Base-by-base conservation (phyloP, 2,329 filamentous ascomycete species). In the Aspergillus luchuensis region DNA sequence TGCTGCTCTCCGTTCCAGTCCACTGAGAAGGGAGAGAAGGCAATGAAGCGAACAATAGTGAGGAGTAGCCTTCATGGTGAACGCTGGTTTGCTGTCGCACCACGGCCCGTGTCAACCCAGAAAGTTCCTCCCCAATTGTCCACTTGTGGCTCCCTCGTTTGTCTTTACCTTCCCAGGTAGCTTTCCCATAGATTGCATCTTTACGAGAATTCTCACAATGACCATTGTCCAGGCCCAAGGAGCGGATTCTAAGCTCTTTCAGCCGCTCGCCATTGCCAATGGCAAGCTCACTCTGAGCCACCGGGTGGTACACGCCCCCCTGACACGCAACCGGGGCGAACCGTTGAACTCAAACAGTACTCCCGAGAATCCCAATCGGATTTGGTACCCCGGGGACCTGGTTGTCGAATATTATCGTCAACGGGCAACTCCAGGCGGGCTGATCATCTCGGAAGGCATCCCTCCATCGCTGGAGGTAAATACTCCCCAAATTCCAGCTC, bases 301-400 rank as follows among this genome's bases (percentile, higher is more conserved):
- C 65, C 80, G 84, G 56, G 72, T 86, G 23, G 74, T 83, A 48
- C 69, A 82, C 64, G 81, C 83, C 1, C 81, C 85, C 2, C 70
- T 86, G 58, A 86, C 84, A 5, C 79, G 84, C 17, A 82, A 82
- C 65, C 79, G 84, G 25, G 81, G 81, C 17, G 80, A 78, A 5
- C 82, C 83, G 3, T 56, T 79, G 39, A 77, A 76, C 10, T 63
- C 73, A 11, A 67, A 72, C 7, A 81, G 78, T 30, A 82, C 78
- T 0, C 67, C 75, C 0, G 81, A 84, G 63, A 78, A 72, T 60
- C 80, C 78, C 48, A 83, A 80, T 68, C 78, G 82, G 41, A 73
- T 80, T 64, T 85, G 82, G 75, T 72, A 81, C 15, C 79, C 79
- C 1, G 76, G 75, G n/a, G 78, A 81, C 53, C 64, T 78, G 25